Evolutionary conservation across 1,284 basidiomycete genomes (phyloP), one percentile per base, ranked within the genome.

Genomic region (Irpex rosettiformis): DNA sequence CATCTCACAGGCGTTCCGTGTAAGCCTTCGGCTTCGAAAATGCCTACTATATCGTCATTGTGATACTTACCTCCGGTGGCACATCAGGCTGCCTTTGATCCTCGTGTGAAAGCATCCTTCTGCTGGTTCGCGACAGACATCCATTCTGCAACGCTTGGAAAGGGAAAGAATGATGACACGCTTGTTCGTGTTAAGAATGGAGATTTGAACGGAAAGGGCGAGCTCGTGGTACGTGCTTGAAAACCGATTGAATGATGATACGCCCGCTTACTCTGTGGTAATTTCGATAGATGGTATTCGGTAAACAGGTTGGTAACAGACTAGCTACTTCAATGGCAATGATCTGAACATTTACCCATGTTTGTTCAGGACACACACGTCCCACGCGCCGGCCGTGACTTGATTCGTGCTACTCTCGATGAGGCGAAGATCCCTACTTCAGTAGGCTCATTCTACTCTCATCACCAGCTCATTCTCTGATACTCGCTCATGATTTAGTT

Each of bases 51-150:
- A 6, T 7, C 7, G 42, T 25, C 57, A 56, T 16, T 16, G 16
- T 11, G 16, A 11, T 37, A 37, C 33, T 37, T 25, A 56, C 18
- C 22, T 13, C 48, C 10, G 7, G 7, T 28, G 7, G 37, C 6
- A 4, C 7, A 18, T 13, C 58, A 92, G 90, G 91, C 90, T 57
- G 90, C 93, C 0, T 94, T 96, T 69, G 89, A 97, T 70, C 75
- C 81, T 4, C 85, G 94, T 40, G 83, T 96, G n/a, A 78, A 93
- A 4, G 79, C 93, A 0, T 81, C 91, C 0, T 90, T 96, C 56
- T 96, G 94, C 75, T 97, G 93, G 78, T 97, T 97, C 71, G 93
- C 91, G 5, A 97, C 95, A 3, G 94, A 94, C 70, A 83, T 96
- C 58, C 91, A 96, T 71, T 82, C 81, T 54, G 91, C 91, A 7